Percentiles rank a stretch among this genome's conserved stretches.
phyloP scores from a whole-genome alignment of 768 basidiomycete genomes.

The Nidularia sp. region DNA sequence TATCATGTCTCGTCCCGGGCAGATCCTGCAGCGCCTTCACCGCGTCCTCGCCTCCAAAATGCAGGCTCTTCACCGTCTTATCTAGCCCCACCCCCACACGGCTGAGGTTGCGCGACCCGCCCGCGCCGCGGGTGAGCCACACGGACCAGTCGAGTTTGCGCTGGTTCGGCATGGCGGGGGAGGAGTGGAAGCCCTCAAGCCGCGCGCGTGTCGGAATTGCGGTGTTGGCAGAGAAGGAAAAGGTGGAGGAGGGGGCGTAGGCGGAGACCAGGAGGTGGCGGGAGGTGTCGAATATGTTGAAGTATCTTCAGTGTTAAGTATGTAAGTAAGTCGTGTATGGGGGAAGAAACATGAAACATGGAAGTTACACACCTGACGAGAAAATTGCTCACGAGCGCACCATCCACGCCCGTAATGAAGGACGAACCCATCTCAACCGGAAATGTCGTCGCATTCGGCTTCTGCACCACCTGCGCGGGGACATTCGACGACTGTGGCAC shows the following conservation, averaged over 20 bases:
- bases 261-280: conserved; percentile 63
- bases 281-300: conserved; percentile 78
- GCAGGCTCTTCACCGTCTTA: conserved; percentile 60
- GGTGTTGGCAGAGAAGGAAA: conserved; percentile 87
- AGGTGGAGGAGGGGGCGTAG: conserved; percentile 85
- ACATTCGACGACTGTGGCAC: conserved; percentile 46
- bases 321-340: conserved; percentile 3
- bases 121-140: conserved; percentile 55
- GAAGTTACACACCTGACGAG: conserved; percentile 58
- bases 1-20: conserved; percentile 81
- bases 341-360: neutral
- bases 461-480: conserved; percentile 31
- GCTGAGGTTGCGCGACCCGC: conserved; percentile 75
- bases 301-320: conserved; percentile 51
- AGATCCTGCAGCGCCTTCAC: conserved; percentile 57
- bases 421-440: conserved; percentile 72
- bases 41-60: conserved; percentile 65
- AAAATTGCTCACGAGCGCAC: conserved; percentile 67
- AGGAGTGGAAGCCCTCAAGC: conserved; percentile 61
- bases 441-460: conserved; percentile 66
- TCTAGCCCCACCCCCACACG: conserved; percentile 60
- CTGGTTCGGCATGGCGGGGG: conserved; percentile 74
- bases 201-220: conserved; percentile 75
- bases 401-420: conserved; percentile 72
- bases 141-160: conserved; percentile 73